phyloP scores from a whole-genome alignment of 2,329 filamentous ascomycete species.

The Bipolaris zeicola region DNA sequence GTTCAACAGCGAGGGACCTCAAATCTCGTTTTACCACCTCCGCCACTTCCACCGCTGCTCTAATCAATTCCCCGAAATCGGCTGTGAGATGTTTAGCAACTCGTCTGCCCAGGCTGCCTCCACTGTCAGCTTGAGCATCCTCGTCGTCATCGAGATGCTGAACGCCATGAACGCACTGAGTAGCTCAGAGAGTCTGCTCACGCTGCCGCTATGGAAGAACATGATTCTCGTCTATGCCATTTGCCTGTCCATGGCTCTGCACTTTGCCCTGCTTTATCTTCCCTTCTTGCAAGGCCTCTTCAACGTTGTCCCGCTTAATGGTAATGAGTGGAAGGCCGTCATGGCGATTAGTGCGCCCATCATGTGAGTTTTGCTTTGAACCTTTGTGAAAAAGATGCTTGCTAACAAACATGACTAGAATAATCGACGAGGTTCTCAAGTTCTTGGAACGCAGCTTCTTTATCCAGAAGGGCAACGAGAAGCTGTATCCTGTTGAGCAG shows the following conservation, averaged over 20 bases:
- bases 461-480: constrained; percentile 32
- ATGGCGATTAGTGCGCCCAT: constrained; percentile 87
- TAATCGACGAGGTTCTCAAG: constrained; percentile 87
- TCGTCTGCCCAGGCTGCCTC: constrained; percentile 87
- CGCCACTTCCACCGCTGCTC: constrained; percentile 94
- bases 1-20: constrained; percentile 87
- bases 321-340: constrained; percentile 91
- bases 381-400: not conserved
- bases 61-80: constrained; percentile 82
- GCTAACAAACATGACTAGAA: constrained; percentile 51
- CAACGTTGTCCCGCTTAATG: constrained; percentile 85
- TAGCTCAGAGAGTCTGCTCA: constrained; percentile 90
- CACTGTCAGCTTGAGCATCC: constrained; percentile 85
- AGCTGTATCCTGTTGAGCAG: constrained; percentile 18
- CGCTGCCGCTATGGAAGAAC: constrained; percentile 95
- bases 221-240: constrained; percentile 98
- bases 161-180: constrained; percentile 98
- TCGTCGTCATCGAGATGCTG: constrained; percentile 99
- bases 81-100: constrained; percentile 89
- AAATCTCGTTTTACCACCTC: constrained; percentile 89
- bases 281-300: constrained; percentile 89
- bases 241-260: constrained; percentile 86
- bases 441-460: constrained; percentile 63
- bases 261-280: constrained; percentile 91
- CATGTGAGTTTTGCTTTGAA: constrained; percentile 66